These are phyloP conservation scores for Hypomyces perniciosus DNA, from an alignment of 2,329 filamentous ascomycete species.

Conservation along the genomic window DNA sequence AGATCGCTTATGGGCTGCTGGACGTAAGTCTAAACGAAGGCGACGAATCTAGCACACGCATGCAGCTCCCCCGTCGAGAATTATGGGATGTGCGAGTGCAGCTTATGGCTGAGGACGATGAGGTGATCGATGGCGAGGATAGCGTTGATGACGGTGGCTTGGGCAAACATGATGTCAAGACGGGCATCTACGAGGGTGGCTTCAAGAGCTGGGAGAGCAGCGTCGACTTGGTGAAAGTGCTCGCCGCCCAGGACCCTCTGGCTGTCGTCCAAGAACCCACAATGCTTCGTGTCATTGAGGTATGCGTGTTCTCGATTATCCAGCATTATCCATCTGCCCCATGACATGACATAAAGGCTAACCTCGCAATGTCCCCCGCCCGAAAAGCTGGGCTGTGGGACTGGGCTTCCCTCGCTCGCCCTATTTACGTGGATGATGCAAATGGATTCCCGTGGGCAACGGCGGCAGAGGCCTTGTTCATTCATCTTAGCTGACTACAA, in stretches of 20 bases:
- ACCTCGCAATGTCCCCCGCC: background rate
- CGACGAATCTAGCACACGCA: constrained; percentile 21
- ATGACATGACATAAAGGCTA: background rate
- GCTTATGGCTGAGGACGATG: constrained; percentile 67
- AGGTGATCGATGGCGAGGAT: constrained; percentile 25
- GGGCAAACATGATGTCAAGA: constrained; percentile 67
- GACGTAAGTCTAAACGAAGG: constrained; percentile 53
- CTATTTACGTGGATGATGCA: constrained; percentile 58
- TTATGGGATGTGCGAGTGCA: constrained; percentile 78
- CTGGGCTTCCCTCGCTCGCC: constrained; percentile 65
- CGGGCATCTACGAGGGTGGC: constrained; percentile 78
- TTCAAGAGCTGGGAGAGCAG: constrained; percentile 91
- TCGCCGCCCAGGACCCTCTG: constrained; percentile 39
- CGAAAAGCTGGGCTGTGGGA: constrained; percentile 67
- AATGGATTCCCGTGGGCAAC: constrained; percentile 17
- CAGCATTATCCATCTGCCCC: background rate
- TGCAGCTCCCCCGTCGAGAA: constrained; percentile 64
- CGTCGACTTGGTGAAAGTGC: constrained; percentile 68
- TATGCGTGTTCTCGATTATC: constrained; percentile 28
- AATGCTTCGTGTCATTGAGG: constrained; percentile 45
- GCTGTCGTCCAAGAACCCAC: constrained; percentile 27
- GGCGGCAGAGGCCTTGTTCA: constrained; percentile 34
- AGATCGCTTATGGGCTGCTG: constrained; percentile 63
- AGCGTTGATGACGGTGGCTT: constrained; percentile 40
- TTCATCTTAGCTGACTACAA: constrained; percentile 77